Evolutionary conservation across 2,329 filamentous ascomycete species (phyloP).

Genomic region (Hymenoscyphus infarciens): DNA sequence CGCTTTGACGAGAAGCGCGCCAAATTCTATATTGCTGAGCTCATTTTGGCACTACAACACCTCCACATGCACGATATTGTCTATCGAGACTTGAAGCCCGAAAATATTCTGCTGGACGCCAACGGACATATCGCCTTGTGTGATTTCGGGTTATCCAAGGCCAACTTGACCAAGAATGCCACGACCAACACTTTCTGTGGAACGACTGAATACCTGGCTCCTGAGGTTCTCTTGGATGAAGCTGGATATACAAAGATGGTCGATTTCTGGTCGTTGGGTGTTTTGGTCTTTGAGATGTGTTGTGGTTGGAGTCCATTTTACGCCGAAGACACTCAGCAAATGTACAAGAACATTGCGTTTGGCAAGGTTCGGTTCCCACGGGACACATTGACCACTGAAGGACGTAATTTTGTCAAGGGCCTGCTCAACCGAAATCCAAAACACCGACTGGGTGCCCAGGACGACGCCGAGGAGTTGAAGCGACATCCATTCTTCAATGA

Average conservation of each 20-base stretch:
- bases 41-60: conserved; percentile 92
- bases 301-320: conserved; percentile 99
- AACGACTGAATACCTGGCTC: conserved; percentile 94
- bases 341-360: conserved; percentile 99
- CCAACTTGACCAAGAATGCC: conserved; percentile 92
- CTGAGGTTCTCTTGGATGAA: conserved; percentile 92
- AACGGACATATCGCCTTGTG: conserved; percentile 97
- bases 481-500: conserved; percentile 91
- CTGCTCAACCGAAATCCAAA: conserved; percentile 95
- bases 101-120: conserved; percentile 94
- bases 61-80: conserved; percentile 97
- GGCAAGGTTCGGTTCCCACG: conserved; percentile 96
- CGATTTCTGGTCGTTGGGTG: conserved; percentile 97
- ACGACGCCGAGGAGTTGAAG: conserved; percentile 92
- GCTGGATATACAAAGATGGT: conserved; percentile 99
- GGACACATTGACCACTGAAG: conserved; percentile 90
- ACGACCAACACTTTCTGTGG: conserved; percentile 99
- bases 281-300: conserved; percentile 99
- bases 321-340: conserved; percentile 97
- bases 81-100: conserved; percentile 94
- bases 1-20: conserved; percentile 91
- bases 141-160: conserved; percentile 96
- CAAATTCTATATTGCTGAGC: conserved; percentile 98
- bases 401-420: conserved; percentile 96
- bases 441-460: conserved; percentile 84